Base-by-base conservation (phyloP, 176 grass and related monocot genomes). In the Cocos nucifera region DNA sequence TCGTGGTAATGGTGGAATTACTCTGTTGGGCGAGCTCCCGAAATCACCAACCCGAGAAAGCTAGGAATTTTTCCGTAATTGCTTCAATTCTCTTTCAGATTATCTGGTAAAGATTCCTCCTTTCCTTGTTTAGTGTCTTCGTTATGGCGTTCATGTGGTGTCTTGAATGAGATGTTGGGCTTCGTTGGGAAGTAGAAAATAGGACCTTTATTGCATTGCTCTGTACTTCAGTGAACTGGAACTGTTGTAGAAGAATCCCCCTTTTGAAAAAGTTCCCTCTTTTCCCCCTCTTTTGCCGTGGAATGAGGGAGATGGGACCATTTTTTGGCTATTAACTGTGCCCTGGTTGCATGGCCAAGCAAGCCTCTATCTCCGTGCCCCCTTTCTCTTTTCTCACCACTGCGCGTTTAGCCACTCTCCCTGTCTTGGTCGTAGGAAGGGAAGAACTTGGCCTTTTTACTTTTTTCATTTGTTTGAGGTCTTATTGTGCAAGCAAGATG, bases 261-360 rank as follows among this genome's bases (percentile, higher is more conserved):
- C 30, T 50, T 60, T 19, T n/a, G n/a, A 48, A 18, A 59, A 59
- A 48, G 19, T 22, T 57, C 53, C 19, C 56, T 51, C 44, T 63
- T 44, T 28, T 22, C 25, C 29, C 29, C 2, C 0, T n/a, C 17
- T 63, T 63, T 63, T 51, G 70, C 59, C 18, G 48, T 55, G 51
- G 50, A 39, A 56, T 63, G 70, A 55, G 50, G 50, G 49, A 18
- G 19, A 55, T 22, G 70, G 59, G 30, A 16, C 54, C 70, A n/a
- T 63, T 56, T n/a, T 26, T 24, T 55, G 59, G 24, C 27, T 56
- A 44, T 73, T 73, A 63, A 55, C 63, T 60, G 15, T 48, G 26
- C 49, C 29, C 26, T 20, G 19, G 20, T 17, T 14, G 59, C 51
- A 54, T 49, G 50, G 24, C 35, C 19, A 17, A 21, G 56, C 44